Evolutionary conservation across 148 eudicot species (phyloP).

Genomic region (Pouteria glomerata): DNA sequence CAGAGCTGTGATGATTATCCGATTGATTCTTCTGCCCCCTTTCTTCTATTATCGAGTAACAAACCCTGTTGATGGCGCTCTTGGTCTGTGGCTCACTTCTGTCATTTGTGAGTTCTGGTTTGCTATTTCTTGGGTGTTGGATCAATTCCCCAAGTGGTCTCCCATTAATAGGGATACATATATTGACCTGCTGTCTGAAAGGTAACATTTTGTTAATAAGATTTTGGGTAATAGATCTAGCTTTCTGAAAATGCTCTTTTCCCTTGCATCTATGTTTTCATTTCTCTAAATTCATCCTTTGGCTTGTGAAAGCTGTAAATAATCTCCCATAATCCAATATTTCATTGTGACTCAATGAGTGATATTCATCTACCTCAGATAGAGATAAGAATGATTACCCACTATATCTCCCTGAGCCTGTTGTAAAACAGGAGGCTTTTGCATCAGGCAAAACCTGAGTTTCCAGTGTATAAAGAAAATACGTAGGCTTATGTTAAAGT

Average conservation of each 20-base stretch:
- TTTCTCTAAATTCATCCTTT: background rate
- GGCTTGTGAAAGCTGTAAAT: background rate
- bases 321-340: too few relatives aligned
- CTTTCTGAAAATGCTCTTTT: background rate
- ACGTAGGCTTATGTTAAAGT: too few relatives aligned
- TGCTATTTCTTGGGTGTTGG: conserved; percentile 93
- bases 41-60: conserved; percentile 93
- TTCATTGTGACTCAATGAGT: too few relatives aligned
- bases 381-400: background rate
- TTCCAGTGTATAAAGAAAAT: background rate
- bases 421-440: background rate
- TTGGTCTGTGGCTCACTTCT: conserved; percentile 93
- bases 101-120: conserved; percentile 99
- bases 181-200: conserved; percentile 66
- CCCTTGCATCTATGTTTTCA: background rate
- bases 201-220: conserved; percentile 28
- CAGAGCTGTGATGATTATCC: conserved; percentile 68
- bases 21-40: conserved; percentile 68
- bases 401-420: too few relatives aligned
- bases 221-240: background rate
- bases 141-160: conserved; percentile 98
- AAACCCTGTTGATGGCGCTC: conserved; percentile 92
- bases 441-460: background rate
- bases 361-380: too few relatives aligned
- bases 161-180: conserved; percentile 78